Evolutionary conservation across 495 filamentous ascomycete genomes (phyloP), one percentile per base, ranked within the genome.

Genomic region (Parathielavia hyrcaniae): DNA sequence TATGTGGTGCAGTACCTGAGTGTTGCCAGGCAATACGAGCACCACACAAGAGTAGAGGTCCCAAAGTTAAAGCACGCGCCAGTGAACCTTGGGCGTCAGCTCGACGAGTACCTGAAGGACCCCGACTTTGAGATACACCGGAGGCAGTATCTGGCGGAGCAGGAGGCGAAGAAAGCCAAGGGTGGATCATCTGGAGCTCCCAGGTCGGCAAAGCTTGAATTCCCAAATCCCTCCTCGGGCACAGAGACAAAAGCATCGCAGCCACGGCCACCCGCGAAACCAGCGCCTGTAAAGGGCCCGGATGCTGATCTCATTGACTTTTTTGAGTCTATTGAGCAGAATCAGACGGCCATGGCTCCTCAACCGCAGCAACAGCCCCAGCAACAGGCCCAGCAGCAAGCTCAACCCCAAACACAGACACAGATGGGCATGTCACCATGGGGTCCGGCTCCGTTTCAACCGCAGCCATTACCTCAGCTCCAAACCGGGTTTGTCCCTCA

Each of bases 31-130:
- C 85, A 91, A 67, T 93, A 90, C 67, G 90, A 97, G 73, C 84
- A 88, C 64, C 87, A 90, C 61, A 99, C 93, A 4, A 78, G 93
- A 52, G 78, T 99, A 19, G 89, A 97, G 68, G 93, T 99, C 19
- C 93, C 93, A 14, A 97, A 97, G 73, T 80, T 99, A 56, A 97
- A 97, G 75, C 93, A 99, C 71, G 93, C 93, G 11, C 95, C 95
- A 5, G 89, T 91, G 1, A 95, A 90, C 69, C 72, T 99, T 47
- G 86, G 88, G 2, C 84, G 85, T 8, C 90, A 95, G 47, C 78
- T 99, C 13, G 92, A 97, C 65, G 95, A 97, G 66, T 96, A 99
- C 69, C 72, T 97, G 35, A 87, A 95, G 64, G 95, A 97, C 64
- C 86, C 90, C 17, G 95, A 97, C 69, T 99, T 99, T 66, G 93